These are phyloP conservation scores for Cenococcum geophilum DNA, from an alignment of 495 filamentous ascomycete species.

Conservation along the genomic window DNA sequence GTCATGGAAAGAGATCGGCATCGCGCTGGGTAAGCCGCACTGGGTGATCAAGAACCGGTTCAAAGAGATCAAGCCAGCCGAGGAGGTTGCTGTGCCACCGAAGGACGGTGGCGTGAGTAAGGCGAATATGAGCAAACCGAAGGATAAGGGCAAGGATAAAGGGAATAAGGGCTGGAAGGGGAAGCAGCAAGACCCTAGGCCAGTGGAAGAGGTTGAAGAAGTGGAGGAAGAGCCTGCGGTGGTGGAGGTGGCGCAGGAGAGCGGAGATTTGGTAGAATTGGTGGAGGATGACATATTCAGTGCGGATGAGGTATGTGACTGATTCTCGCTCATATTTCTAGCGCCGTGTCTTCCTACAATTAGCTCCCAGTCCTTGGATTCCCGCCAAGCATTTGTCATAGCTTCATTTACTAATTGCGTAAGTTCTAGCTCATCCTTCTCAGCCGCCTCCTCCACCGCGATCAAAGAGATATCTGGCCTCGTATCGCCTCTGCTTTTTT, in stretches of 20 bases:
- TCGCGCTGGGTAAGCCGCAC: slow-evolving; percentile 15
- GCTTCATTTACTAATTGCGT: too few species aligned
- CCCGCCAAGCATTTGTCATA: too few species aligned
- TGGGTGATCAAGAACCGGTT: slow-evolving; percentile 18
- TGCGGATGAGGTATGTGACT: slow-evolving; percentile 5
- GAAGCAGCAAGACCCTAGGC: neutral
- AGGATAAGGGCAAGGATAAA: slow-evolving; percentile 17
- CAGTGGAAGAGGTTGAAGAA: slow-evolving; percentile 4
- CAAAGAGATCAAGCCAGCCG: slow-evolving; percentile 22
- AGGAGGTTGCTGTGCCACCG: neutral
- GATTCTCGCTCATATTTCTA: neutral
- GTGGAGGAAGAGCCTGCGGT: neutral
- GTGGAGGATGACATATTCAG: slow-evolving; percentile 22
- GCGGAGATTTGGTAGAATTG: slow-evolving; percentile 3
- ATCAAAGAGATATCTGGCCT: slow-evolving; percentile 29
- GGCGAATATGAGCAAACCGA: neutral
- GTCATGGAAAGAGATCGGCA: slow-evolving; percentile 21
- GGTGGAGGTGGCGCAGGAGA: slow-evolving; percentile 2
- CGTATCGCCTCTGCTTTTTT: slow-evolving; percentile 30
- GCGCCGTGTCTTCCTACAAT: too few species aligned
- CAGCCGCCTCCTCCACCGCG: slow-evolving; percentile 27
- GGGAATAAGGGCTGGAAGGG: slow-evolving; percentile 9
- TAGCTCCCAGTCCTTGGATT: too few species aligned
- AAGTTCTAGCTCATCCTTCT: slow-evolving; percentile 27
- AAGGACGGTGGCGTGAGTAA: slow-evolving; percentile 5